Base-by-base conservation (phyloP, 2,329 filamentous ascomycete genomes). In the Nakataea oryzae region DNA sequence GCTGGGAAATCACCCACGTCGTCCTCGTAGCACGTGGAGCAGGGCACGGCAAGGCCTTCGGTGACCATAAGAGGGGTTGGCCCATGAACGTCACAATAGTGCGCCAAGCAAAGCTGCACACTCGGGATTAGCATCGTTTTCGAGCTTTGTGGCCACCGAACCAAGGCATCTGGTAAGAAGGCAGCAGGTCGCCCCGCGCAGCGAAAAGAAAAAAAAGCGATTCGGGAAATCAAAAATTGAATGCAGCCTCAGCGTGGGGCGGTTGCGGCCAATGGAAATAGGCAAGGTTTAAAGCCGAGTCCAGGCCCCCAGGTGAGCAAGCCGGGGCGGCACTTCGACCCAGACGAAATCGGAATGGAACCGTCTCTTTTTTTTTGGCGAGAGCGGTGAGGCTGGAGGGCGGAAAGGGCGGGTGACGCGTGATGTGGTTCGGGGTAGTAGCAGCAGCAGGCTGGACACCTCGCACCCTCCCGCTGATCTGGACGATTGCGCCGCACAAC, bases 11-110 rank as follows among this genome's bases (percentile, higher is more conserved):
- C 72, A 56, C 69, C 66, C 17, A 65, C 65, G 27, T 77, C 76
- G 24, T 72, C 66, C 64, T 86, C 82, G 69, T 79, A 82, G 70
- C 86, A 89, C 67, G 79, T 76, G 63, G 77, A 76, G 69, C 86
- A 89, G 58, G 82, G 78, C 14, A 84, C 81, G 2, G 84, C 83
- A 17, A 87, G 74, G 59, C 85, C 85, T 71, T 89, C 85, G 47
- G 86, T 89, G 69, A 88, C 86, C 82, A 89, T 87, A 63, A 89
- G 73, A 59, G 86, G 86, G 58, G 86, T 88, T 59, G 86, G 86
- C 65, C 86, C 86, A 74, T 89, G 86, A 65, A 84, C 79, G 72
- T 89, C 86, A 78, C 86, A 89, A 71, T 88, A 88, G 72, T 88
- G 86, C 69, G 86, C 86, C 68, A 89, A 79, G 72, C 85, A 87